These are phyloP conservation scores for Chlorella variabilis DNA, from an alignment of 163 green algal genomes.

Conservation along the genomic window DNA sequence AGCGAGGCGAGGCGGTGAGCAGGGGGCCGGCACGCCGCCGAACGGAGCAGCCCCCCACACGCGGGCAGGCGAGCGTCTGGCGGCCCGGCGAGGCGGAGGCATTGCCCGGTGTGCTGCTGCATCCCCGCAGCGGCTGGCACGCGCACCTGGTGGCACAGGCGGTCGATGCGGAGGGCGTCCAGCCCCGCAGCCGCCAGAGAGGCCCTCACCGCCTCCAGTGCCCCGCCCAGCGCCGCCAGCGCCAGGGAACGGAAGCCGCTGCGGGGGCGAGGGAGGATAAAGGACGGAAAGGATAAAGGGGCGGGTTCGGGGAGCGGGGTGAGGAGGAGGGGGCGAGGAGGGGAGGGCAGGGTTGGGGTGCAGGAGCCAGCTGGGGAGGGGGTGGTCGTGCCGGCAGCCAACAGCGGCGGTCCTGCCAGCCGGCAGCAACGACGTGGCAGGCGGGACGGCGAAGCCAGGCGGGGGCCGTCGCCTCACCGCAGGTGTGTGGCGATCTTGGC, in stretches of 20 bases:
- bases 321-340: not conserved
- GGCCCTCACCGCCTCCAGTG: not conserved
- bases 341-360: not conserved
- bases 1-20: too few species aligned
- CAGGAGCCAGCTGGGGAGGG: not conserved
- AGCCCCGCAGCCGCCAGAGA: not conserved
- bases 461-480: not conserved
- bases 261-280: not conserved
- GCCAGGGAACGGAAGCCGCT: not conserved
- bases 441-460: not conserved
- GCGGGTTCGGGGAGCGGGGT: not conserved
- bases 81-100: too few species aligned
- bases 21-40: too few species aligned
- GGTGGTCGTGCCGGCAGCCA: not conserved
- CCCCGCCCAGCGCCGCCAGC: not conserved
- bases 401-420: not conserved
- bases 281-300: too few species aligned
- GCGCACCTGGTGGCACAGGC: conserved; percentile 7
- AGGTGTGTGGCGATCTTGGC: not conserved
- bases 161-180: not conserved
- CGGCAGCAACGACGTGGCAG: too few species aligned
- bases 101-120: too few species aligned
- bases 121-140: too few species aligned
- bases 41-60: too few species aligned
- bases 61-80: too few species aligned